phyloP scores from a whole-genome alignment of 345 rosid genomes.

The Dipteronia sinensis region DNA sequence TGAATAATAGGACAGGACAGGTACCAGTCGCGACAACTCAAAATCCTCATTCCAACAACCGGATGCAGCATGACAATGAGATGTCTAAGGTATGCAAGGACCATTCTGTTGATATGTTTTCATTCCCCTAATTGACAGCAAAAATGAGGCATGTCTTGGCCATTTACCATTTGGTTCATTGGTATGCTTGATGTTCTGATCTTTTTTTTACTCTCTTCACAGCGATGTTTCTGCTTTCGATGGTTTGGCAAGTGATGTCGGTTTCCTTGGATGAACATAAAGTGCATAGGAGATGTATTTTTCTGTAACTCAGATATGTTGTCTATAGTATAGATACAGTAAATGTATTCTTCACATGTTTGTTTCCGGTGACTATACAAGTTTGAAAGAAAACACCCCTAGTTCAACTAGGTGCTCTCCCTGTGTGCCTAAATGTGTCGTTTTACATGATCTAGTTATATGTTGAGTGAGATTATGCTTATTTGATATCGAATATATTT shows the following conservation, averaged over 20 bases:
- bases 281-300: not conserved
- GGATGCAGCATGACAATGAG: not conserved
- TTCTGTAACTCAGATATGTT: not conserved
- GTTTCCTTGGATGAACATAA: not conserved
- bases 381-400: not conserved
- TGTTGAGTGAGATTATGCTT: not conserved
- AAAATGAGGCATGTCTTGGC: not conserved
- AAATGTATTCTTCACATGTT: not conserved
- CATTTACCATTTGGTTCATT: not conserved
- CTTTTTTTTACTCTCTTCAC: not conserved
- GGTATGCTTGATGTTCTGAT: slow-evolving; percentile 11
- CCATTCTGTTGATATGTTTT: not conserved
- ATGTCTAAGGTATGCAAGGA: slow-evolving; percentile 15
- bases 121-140: not conserved
- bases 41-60: slow-evolving; percentile 1
- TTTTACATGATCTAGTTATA: not conserved
- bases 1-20: slow-evolving; percentile 1
- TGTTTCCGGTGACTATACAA: not conserved
- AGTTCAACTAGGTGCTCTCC: no score
- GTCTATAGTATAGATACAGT: not conserved
- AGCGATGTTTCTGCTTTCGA: slow-evolving; percentile 23
- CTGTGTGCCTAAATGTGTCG: not conserved
- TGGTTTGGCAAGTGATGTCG: slow-evolving; percentile 19
- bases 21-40: not conserved
- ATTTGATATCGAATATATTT: not conserved